Conservation (phyloP, 306 rosid genomes). For the Cicer pinnatifidum region DNA sequence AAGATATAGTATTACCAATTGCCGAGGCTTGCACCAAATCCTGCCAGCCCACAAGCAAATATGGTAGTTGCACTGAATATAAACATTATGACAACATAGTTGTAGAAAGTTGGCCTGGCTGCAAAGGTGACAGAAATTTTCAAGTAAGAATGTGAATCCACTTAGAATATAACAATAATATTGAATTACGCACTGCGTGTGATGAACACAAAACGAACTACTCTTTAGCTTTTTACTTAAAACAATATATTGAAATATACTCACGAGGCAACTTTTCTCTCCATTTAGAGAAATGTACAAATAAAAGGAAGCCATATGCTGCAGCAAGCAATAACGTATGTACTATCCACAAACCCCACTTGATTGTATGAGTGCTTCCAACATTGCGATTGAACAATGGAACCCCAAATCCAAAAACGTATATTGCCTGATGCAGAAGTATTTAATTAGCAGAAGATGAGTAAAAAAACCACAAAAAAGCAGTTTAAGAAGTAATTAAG, state of each 20-base stretch:
- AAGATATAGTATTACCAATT: slow-evolving; percentile 55
- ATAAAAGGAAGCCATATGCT: slow-evolving; percentile 76
- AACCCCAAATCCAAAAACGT: slow-evolving; percentile 75
- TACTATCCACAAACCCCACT: slow-evolving; percentile 74
- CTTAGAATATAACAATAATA: slow-evolving; percentile 20
- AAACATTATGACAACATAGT: slow-evolving; percentile 68
- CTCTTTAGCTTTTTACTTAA: slow-evolving; percentile 56
- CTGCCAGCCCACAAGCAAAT: slow-evolving; percentile 67
- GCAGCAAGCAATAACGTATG: slow-evolving; percentile 63
- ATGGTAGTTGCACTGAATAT: slow-evolving; percentile 50
- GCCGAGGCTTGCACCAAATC: slow-evolving; percentile 59
- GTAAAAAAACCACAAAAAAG: slow-evolving; percentile 23
- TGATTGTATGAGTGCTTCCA: slow-evolving; percentile 49
- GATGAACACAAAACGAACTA: slow-evolving; percentile 45
- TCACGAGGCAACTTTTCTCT: slow-evolving; percentile 80
- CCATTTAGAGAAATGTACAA: slow-evolving; percentile 76
- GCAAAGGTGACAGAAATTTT: slow-evolving; percentile 48
- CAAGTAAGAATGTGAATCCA: slow-evolving; percentile 31
- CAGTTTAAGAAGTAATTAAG: background rate
- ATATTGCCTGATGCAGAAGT: slow-evolving; percentile 60
- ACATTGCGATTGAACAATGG: slow-evolving; percentile 56
- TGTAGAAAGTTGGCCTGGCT: slow-evolving; percentile 76
- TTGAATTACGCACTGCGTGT: background rate
- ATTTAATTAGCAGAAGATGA: slow-evolving; percentile 32
- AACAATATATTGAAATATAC: slow-evolving; percentile 42